Conservation (phyloP, 2,329 filamentous ascomycete genomes). For the Stromatinia cepivora region DNA sequence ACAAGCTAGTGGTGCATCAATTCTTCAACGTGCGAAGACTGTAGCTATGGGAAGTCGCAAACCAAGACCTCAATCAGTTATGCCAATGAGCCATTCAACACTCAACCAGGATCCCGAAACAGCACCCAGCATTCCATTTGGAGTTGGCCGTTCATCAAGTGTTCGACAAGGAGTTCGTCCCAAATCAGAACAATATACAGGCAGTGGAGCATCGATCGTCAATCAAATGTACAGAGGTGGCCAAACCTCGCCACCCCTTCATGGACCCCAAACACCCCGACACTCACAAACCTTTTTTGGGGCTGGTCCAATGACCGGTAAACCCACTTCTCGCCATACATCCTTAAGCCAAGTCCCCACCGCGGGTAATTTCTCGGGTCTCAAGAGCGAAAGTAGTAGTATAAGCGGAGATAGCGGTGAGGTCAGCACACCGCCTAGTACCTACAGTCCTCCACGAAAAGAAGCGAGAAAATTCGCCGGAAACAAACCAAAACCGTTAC, state of each 20-base stretch:
- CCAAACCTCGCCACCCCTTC: constrained; percentile 57
- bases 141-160: constrained; percentile 55
- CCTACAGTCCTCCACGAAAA: constrained; percentile 56
- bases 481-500: constrained; percentile 79
- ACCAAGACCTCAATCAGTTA: constrained; percentile 58
- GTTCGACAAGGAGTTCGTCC: constrained; percentile 54
- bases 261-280: constrained; percentile 54
- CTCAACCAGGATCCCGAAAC: constrained; percentile 65
- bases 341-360: constrained; percentile 50
- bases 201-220: constrained; percentile 67
- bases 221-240: constrained; percentile 87
- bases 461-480: constrained; percentile 61
- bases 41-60: constrained; percentile 51
- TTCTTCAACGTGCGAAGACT: constrained; percentile 63
- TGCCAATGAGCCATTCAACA: constrained; percentile 47
- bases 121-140: constrained; percentile 74
- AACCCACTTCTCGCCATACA: constrained; percentile 56
- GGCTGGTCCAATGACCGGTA: constrained; percentile 50
- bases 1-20: constrained; percentile 47
- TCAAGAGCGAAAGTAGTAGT: constrained; percentile 53
- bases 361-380: constrained; percentile 67
- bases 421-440: constrained; percentile 52
- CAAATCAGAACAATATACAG: constrained; percentile 63
- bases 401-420: constrained; percentile 62
- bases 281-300: constrained; percentile 65